These are phyloP conservation scores for Eucalyptus tenuipes DNA, from an alignment of 345 rosid species.

Conservation along the genomic window DNA sequence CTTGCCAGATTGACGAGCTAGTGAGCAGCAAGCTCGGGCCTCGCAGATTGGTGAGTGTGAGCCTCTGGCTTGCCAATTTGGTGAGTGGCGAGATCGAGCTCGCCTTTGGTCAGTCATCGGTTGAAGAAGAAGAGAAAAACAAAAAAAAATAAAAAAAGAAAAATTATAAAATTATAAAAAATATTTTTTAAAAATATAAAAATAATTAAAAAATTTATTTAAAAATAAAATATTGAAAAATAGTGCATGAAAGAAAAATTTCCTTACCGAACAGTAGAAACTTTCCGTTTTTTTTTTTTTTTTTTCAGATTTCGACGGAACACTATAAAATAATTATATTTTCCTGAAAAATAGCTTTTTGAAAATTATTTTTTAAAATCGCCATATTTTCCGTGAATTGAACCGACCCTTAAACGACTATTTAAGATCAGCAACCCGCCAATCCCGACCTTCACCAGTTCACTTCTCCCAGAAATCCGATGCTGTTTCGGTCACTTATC, in stretches of 20 bases:
- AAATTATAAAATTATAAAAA: rapidly evolving
- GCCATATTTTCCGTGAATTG: too few species aligned
- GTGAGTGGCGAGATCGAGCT: rapidly evolving
- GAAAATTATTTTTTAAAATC: too few species aligned
- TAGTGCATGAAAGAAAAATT: too few species aligned
- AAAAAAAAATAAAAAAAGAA: too few species aligned
- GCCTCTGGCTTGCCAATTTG: too few species aligned
- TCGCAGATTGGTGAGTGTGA: rapidly evolving
- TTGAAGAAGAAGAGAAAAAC: too few species aligned
- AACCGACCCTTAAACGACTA: not conserved
- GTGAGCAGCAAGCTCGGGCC: too few species aligned
- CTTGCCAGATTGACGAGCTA: rapidly evolving
- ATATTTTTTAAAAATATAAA: too few species aligned
- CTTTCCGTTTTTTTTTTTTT: too few species aligned
- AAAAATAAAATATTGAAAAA: too few species aligned
- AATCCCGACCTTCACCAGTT: not conserved
- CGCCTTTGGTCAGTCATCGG: rapidly evolving
- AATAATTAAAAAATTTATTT: too few species aligned
- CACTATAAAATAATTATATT: too few species aligned
- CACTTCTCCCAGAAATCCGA: not conserved
- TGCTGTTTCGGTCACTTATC: not conserved
- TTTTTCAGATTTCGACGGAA: rapidly evolving
- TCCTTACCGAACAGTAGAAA: rapidly evolving
- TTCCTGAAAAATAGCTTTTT: rapidly evolving
- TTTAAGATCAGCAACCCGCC: not conserved